Evolutionary conservation across 1,284 basidiomycete genomes (phyloP).

Genomic region (Ceratobasidium sp.): DNA sequence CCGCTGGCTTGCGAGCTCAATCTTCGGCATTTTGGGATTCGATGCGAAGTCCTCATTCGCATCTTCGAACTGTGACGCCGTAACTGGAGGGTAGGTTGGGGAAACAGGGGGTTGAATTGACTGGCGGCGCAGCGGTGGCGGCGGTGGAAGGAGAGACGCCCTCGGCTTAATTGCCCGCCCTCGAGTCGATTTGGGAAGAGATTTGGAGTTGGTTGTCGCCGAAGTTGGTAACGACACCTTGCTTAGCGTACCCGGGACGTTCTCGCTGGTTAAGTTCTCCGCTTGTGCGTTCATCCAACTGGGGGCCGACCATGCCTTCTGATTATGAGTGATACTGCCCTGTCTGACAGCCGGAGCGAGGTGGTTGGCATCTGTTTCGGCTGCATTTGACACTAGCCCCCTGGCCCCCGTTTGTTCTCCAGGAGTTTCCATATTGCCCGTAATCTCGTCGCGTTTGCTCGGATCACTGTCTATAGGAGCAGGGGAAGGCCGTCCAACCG

Average conservation of each 20-base stretch:
- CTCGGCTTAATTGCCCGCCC: background rate
- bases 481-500: too few relatives aligned
- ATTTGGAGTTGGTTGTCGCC: too few relatives aligned
- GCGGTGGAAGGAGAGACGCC: background rate
- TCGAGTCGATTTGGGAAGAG: too few relatives aligned
- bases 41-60: slow-evolving; percentile 27
- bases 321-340: slow-evolving; percentile 32
- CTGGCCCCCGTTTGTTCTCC: background rate
- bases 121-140: background rate
- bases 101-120: background rate
- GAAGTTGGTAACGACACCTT: background rate
- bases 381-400: background rate
- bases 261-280: background rate
- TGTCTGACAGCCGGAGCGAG: background rate
- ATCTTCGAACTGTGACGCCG: slow-evolving; percentile 39
- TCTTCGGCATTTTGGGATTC: slow-evolving; percentile 1
- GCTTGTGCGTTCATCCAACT: slow-evolving; percentile 7
- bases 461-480: background rate
- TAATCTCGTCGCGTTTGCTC: slow-evolving; percentile 4
- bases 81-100: slow-evolving; percentile 22
- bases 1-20: slow-evolving; percentile 28
- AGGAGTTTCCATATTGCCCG: slow-evolving; percentile 9
- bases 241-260: background rate
- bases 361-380: background rate
- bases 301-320: slow-evolving; percentile 36